These are phyloP conservation scores for Zostera marina DNA, from an alignment of 116 monocot genomes.

Conservation along the genomic window DNA sequence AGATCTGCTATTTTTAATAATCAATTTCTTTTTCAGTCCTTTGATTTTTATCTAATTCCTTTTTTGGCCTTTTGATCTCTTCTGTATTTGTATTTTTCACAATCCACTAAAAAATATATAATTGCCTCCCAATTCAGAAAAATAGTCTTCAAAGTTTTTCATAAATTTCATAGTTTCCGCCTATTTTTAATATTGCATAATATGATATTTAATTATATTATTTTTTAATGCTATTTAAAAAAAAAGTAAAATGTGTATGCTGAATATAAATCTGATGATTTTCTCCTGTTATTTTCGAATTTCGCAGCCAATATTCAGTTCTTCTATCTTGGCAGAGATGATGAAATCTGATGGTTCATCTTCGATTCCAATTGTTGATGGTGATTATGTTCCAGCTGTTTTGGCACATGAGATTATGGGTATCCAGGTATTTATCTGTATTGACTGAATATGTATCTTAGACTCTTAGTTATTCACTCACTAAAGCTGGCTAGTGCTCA, in stretches of 20 bases:
- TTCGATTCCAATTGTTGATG: conserved; percentile 41
- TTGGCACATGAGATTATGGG: conserved; percentile 5
- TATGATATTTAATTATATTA: neutral
- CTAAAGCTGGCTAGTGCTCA: neutral
- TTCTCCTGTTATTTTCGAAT: neutral
- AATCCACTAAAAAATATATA: too few relatives aligned
- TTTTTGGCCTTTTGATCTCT: too few relatives aligned
- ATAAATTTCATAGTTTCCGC: too few relatives aligned
- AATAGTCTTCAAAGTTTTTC: too few relatives aligned
- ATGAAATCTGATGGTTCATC: conserved; percentile 90
- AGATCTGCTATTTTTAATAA: too few relatives aligned
- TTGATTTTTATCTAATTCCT: too few relatives aligned
- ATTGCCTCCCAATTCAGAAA: too few relatives aligned
- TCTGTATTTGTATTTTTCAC: too few relatives aligned
- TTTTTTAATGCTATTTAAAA: neutral
- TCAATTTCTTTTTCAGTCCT: too few relatives aligned
- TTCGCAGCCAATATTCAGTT: conserved; percentile 73
- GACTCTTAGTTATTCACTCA: neutral
- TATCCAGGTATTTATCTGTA: conserved; percentile 1
- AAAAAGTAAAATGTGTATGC: too few relatives aligned
- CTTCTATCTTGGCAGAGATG: conserved; percentile 79
- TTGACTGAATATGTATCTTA: too few relatives aligned
- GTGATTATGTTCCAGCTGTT: neutral
- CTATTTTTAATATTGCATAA: neutral
- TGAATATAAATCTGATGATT: too few relatives aligned